Evolutionary conservation across 2,329 filamentous ascomycete species (phyloP).

Genomic region (Scedosporium minutisporum): DNA sequence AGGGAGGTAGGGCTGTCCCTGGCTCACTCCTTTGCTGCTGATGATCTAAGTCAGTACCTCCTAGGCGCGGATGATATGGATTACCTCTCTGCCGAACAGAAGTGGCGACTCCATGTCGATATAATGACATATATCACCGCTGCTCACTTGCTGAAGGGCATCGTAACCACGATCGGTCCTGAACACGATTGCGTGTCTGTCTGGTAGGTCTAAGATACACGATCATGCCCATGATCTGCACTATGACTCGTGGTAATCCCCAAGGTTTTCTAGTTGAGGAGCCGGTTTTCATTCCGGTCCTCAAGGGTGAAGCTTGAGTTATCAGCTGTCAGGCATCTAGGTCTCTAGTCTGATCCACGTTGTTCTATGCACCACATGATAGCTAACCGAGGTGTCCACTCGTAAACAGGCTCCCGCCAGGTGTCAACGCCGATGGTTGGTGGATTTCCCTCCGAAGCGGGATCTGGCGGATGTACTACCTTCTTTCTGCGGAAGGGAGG

Average conservation of each 20-base stretch:
- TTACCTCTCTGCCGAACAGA: conserved; percentile 52
- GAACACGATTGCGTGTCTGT: conserved; percentile 71
- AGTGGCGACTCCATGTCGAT: conserved; percentile 67
- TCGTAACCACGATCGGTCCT: conserved; percentile 64
- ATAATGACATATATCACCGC: conserved; percentile 71
- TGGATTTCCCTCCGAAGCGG: conserved; percentile 64
- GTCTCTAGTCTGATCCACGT: not conserved
- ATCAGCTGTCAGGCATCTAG: too few relatives aligned
- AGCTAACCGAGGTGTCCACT: conserved; percentile 5
- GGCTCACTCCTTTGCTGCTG: conserved; percentile 67
- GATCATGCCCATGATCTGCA: not conserved
- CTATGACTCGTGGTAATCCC: too few relatives aligned
- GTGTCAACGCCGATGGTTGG: conserved; percentile 63
- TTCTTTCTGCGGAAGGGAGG: conserved; percentile 62
- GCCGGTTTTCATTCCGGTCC: not conserved
- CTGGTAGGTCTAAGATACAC: conserved; percentile 47
- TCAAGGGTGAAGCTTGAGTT: too few relatives aligned
- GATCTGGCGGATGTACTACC: conserved; percentile 68
- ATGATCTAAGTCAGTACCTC: conserved; percentile 66
- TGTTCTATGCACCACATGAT: not conserved
- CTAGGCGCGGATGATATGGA: conserved; percentile 61
- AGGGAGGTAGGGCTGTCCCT: conserved; percentile 62
- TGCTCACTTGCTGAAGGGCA: conserved; percentile 62
- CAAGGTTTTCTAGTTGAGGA: not conserved
- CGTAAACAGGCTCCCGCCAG: conserved; percentile 59